A percentile compares a stretch with the other conserved stretches of the same genome.
These are phyloP conservation scores for Aspergillus melleus DNA, from an alignment of 2,329 filamentous ascomycete genomes.

Conservation along the genomic window DNA sequence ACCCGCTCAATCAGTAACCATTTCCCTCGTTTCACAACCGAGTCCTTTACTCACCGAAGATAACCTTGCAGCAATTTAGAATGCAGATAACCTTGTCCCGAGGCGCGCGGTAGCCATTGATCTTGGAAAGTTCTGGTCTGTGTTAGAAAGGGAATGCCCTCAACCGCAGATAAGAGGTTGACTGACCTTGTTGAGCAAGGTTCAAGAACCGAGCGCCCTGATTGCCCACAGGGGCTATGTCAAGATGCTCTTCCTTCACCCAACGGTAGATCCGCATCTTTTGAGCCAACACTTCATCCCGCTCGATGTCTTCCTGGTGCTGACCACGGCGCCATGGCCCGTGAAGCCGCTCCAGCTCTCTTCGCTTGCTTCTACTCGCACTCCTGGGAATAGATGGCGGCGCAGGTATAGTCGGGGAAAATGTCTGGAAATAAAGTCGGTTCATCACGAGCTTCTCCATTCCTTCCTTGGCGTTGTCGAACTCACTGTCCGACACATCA, in stretches of 20 bases:
- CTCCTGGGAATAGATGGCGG: constrained; percentile 65
- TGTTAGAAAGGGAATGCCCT: constrained; percentile 21
- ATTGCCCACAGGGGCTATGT: constrained; percentile 81
- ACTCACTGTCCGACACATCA: constrained; percentile 92
- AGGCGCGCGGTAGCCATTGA: constrained; percentile 94
- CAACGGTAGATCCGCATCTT: constrained; percentile 97
- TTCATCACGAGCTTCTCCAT: constrained; percentile 99
- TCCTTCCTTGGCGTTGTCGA: constrained; percentile 95
- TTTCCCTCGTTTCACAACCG: background rate
- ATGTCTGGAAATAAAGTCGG: constrained; percentile 89
- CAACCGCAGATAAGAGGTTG: background rate
- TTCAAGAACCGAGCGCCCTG: constrained; percentile 85
- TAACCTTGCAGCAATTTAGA: constrained; percentile 98
- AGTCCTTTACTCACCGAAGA: constrained; percentile 68
- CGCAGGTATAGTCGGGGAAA: constrained; percentile 87
- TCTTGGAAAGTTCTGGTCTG: constrained; percentile 80
- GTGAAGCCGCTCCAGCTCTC: constrained; percentile 66
- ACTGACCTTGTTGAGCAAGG: constrained; percentile 79
- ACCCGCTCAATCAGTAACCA: background rate
- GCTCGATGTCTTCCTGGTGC: constrained; percentile 96
- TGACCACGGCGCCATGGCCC: constrained; percentile 87
- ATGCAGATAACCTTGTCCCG: constrained; percentile 98
- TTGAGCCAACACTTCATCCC: constrained; percentile 92
- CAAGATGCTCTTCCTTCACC: constrained; percentile 89
- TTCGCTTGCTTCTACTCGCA: constrained; percentile 65